These are phyloP conservation scores for Macaranga tanarius DNA, from an alignment of 441 rosid species.

Conservation along the genomic window DNA sequence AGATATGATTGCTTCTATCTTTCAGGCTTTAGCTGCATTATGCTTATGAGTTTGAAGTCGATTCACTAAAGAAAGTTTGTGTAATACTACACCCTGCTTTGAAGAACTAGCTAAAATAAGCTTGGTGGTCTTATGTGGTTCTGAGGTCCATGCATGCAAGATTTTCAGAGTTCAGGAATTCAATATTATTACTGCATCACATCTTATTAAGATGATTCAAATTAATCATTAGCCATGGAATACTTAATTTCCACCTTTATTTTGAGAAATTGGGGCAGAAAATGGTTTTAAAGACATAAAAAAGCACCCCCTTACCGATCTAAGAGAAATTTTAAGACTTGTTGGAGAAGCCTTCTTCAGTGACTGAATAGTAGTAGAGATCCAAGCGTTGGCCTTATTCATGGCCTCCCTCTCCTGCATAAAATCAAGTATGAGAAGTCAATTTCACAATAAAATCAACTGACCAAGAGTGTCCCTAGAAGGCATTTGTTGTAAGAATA, in stretches of 20 bases:
- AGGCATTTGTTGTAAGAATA: neutral
- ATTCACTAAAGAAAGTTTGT: too few species aligned
- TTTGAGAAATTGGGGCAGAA: neutral
- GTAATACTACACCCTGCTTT: too few species aligned
- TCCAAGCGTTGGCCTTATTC: constrained; percentile 54
- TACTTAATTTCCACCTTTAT: neutral
- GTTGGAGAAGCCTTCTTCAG: constrained; percentile 85
- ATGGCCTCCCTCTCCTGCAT: constrained; percentile 64
- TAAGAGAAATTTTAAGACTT: constrained; percentile 86
- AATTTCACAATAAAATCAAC: constrained; percentile 13
- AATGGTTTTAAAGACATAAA: constrained; percentile 3
- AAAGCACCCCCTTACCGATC: constrained; percentile 56
- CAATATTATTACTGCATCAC: neutral
- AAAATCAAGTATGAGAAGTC: constrained; percentile 17
- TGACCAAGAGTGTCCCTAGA: constrained; percentile 11
- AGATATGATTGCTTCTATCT: too few species aligned
- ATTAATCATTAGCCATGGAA: neutral
- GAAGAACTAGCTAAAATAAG: too few species aligned
- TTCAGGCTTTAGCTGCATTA: too few species aligned
- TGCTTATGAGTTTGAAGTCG: too few species aligned
- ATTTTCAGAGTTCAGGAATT: neutral
- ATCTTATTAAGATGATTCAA: neutral
- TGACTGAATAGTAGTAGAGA: constrained; percentile 45
- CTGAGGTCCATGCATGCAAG: neutral
- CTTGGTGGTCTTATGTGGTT: too few species aligned